phyloP scores from a whole-genome alignment of 805 yeast species.

The Candida ulmi region DNA sequence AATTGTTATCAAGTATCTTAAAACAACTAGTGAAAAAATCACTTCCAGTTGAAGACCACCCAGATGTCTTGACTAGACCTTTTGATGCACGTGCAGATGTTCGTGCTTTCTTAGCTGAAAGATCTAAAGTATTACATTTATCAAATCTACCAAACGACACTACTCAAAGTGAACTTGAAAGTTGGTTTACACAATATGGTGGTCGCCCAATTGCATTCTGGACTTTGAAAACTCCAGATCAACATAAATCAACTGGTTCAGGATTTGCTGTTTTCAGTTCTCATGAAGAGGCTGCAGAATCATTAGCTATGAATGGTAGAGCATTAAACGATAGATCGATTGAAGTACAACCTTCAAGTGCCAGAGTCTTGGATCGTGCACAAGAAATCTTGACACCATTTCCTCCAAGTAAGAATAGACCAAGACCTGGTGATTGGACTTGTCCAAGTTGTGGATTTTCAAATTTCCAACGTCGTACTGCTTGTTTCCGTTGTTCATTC shows the following conservation, averaged over 20 bases:
- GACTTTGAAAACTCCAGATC: conserved; percentile 67
- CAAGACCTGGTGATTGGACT: conserved; percentile 98
- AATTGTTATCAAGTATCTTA: conserved; percentile 38
- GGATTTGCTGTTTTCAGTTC: conserved; percentile 84
- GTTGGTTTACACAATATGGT: conserved; percentile 87
- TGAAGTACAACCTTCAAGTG: conserved; percentile 85
- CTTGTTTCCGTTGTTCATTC: conserved; percentile 88
- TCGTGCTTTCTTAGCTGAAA: conserved; percentile 58
- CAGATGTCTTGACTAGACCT: conserved; percentile 61
- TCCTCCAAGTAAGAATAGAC: conserved; percentile 80
- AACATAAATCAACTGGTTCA: conserved; percentile 45
- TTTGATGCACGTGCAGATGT: conserved; percentile 74
- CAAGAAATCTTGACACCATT: conserved; percentile 78
- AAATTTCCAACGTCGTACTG: conserved; percentile 89
- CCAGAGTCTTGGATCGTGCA: conserved; percentile 72
- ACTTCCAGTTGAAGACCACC: conserved; percentile 41
- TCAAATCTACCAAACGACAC: conserved; percentile 81
- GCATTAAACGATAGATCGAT: conserved; percentile 64
- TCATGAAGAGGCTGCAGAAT: conserved; percentile 82
- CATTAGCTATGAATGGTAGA: conserved; percentile 75
- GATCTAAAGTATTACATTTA: conserved; percentile 72
- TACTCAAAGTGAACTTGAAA: conserved; percentile 84
- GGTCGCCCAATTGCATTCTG: conserved; percentile 85
- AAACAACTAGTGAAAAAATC: conserved; percentile 42
- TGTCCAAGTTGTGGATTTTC: conserved; percentile 95